These are phyloP conservation scores for Ichthyophthirius multifiliis DNA, from an alignment of 169 alveolate species.

Conservation along the genomic window DNA sequence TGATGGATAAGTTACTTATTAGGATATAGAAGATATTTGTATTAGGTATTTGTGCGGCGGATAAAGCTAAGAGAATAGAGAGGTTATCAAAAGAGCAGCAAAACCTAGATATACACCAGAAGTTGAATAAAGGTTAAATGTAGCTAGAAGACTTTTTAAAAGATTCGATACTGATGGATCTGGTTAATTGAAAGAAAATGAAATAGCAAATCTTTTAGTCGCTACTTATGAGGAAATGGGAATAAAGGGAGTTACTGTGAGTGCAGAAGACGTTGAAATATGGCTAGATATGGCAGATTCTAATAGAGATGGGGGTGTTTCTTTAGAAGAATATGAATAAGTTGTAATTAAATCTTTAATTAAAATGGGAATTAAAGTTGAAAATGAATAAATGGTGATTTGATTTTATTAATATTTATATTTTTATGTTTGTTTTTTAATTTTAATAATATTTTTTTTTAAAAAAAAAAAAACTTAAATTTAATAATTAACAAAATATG, in stretches of 20 bases:
- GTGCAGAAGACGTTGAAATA: slow-evolving; percentile 17
- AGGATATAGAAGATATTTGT: slow-evolving; percentile 41
- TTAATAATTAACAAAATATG: no score
- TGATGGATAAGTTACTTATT: slow-evolving; percentile 41
- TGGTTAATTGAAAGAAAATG: slow-evolving; percentile 27
- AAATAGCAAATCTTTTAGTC: background rate
- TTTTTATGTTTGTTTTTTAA: no score
- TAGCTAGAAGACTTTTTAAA: slow-evolving; percentile 27
- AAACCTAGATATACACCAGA: slow-evolving; percentile 20
- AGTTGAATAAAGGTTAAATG: slow-evolving; percentile 23
- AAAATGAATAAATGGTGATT: no score
- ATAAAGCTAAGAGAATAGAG: no score
- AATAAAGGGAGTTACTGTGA: slow-evolving; percentile 11
- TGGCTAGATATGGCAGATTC: slow-evolving; percentile 35
- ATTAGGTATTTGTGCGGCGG: slow-evolving; percentile 32
- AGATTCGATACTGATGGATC: slow-evolving; percentile 25
- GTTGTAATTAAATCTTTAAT: slow-evolving; percentile 6
- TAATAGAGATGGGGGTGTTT: slow-evolving; percentile 27
- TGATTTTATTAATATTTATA: no score
- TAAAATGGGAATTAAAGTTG: slow-evolving; percentile 7
- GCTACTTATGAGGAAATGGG: slow-evolving; percentile 35
- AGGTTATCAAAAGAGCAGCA: no score
- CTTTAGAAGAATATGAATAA: slow-evolving; percentile 14
- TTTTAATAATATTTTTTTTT: no score
- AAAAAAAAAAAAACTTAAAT: no score